Evolutionary conservation across 1,139 yeast genomes (phyloP), one percentile per base, ranked within the genome.

Genomic region (Meyerozyma sp.): DNA sequence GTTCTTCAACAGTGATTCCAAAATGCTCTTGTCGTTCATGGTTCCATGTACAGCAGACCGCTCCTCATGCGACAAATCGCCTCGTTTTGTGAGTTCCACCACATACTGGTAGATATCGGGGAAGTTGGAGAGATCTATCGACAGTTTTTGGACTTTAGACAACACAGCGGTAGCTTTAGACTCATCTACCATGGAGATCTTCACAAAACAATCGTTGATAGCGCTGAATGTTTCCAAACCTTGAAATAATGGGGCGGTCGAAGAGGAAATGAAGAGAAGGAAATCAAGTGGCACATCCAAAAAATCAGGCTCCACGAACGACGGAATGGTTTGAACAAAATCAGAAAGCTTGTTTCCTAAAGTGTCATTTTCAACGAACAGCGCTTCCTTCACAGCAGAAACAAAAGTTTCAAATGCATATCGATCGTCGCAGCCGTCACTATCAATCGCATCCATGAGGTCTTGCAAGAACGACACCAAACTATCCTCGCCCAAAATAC

Each of bases 141-240:
- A 34, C 35, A 48, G 38, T 11, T 43, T 30, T 11, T 40, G 16
- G 3, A 34, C 38, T 11, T 40, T 42, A 1, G 40, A 36, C 28
- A 52, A 40, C 27, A 52, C 48, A 4, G 16, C 36, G 2, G 52
- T 39, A 6, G 49, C 37, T 7, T 27, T 13, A 4, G 35, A 21
- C 5, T 45, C 45, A 20, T 37, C 27, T 4, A 48, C 47, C 42
- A 50, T 45, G 2, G 53, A 37, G 10, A 68, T 46, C 42, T 66
- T 69, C 6, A 62, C 45, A 46, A 59, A 68, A n/a, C 62, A 51
- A 42, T 67, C 70, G 43, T 66, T 62, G 3, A 69, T 50, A 1
- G 62, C 42, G 20, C 60, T 67, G 8, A 44, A 41, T 13, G 50
- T 40, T 26, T 59, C 54, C 3, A 46, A 23, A 0, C 43, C 44